These are phyloP conservation scores for Papiliotrema laurentii DNA, from an alignment of 1,284 basidiomycete species.

Conservation along the genomic window DNA sequence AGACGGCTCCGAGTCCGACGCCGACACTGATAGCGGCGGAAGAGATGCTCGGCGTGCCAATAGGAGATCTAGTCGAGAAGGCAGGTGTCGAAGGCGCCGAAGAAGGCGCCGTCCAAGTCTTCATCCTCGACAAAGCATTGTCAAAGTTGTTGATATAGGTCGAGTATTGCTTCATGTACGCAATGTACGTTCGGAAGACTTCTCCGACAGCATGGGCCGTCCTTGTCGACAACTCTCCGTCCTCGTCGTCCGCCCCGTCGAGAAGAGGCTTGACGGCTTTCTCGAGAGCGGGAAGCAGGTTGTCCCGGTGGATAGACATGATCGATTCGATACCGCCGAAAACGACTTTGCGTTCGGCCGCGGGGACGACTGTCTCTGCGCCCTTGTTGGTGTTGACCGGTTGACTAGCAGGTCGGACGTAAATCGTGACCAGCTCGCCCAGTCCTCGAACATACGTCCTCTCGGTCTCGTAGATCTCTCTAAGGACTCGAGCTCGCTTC, in stretches of 20 bases:
- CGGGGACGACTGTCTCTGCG: conserved; percentile 61
- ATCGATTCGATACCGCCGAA: conserved; percentile 89
- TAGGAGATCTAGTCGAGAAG: conserved; percentile 29
- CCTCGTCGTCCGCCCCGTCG: conserved; percentile 58
- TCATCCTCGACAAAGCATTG: conserved; percentile 77
- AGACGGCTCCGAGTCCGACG: conserved; percentile 57
- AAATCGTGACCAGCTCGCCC: conserved; percentile 89
- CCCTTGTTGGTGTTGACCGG: conserved; percentile 57
- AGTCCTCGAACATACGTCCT: conserved; percentile 90
- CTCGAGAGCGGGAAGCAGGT: conserved; percentile 85
- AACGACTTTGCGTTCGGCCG: conserved; percentile 79
- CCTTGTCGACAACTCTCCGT: conserved; percentile 66
- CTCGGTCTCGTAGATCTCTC: conserved; percentile 90
- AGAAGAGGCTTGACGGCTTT: conserved; percentile 65
- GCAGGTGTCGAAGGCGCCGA: conserved; percentile 42
- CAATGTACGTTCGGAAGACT: conserved; percentile 86
- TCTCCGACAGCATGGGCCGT: conserved; percentile 80
- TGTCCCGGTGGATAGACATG: conserved; percentile 85
- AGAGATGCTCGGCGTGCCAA: conserved; percentile 59
- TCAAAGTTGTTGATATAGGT: conserved; percentile 97
- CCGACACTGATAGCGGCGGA: conserved; percentile 52
- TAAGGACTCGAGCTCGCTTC: conserved; percentile 71
- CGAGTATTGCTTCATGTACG: conserved; percentile 96
- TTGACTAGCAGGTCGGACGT: conserved; percentile 78
- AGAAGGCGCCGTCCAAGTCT: conserved; percentile 69